phyloP scores from a whole-genome alignment of 1,284 basidiomycete genomes.

The Vanrija humicola region DNA sequence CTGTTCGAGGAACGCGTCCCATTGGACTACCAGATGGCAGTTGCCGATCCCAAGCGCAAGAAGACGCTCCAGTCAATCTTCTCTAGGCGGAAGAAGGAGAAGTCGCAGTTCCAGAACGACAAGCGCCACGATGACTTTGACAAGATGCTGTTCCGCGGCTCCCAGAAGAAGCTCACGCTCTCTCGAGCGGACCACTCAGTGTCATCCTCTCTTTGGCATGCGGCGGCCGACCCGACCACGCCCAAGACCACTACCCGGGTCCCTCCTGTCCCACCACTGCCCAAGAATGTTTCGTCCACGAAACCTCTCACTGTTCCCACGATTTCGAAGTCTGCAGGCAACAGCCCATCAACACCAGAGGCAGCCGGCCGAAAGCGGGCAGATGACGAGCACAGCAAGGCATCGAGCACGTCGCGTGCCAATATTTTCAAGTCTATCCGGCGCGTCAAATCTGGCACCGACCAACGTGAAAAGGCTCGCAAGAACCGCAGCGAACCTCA shows the following conservation, averaged over 20 bases:
- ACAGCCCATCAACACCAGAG: constrained; percentile 38
- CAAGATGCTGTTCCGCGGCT: constrained; percentile 54
- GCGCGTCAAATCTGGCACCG: constrained; percentile 28
- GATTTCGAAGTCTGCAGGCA: constrained; percentile 55
- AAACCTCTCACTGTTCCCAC: background rate
- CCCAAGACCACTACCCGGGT: constrained; percentile 15
- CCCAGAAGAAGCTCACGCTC: constrained; percentile 30
- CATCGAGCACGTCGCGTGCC: constrained; percentile 51
- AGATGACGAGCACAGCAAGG: constrained; percentile 53
- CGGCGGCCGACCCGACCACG: background rate
- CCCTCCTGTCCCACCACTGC: constrained; percentile 1
- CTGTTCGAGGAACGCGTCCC: constrained; percentile 86
- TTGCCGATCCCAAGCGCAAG: constrained; percentile 54
- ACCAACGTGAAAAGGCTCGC: constrained; percentile 25
- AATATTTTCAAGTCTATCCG: constrained; percentile 29
- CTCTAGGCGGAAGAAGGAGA: constrained; percentile 45
- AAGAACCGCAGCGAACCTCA: constrained; percentile 6
- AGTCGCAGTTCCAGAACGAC: constrained; percentile 28
- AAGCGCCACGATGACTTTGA: constrained; percentile 70
- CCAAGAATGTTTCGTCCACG: background rate
- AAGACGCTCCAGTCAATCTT: constrained; percentile 44
- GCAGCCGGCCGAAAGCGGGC: background rate
- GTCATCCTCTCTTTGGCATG: constrained; percentile 28
- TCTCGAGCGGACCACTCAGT: constrained; percentile 16
- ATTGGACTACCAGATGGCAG: constrained; percentile 71